These are phyloP conservation scores for Periconia digitata DNA, from an alignment of 2,329 filamentous ascomycete species.

Conservation along the genomic window DNA sequence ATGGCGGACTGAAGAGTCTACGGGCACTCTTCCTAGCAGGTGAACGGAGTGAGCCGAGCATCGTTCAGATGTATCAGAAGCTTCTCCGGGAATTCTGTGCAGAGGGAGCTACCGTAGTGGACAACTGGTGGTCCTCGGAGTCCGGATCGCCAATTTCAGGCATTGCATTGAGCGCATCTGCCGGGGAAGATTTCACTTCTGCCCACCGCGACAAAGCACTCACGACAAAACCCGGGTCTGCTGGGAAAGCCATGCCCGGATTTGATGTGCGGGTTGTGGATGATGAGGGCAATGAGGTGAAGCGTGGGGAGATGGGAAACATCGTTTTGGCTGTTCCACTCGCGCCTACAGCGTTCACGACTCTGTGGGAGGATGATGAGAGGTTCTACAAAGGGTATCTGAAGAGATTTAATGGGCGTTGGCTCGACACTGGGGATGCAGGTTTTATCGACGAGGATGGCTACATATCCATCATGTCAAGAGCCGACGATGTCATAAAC, in stretches of 20 bases:
- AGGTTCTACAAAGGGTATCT: slow-evolving; percentile 85
- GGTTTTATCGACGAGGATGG: slow-evolving; percentile 79
- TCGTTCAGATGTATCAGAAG: slow-evolving; percentile 78
- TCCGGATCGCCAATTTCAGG: slow-evolving; percentile 70
- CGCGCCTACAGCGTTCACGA: slow-evolving; percentile 83
- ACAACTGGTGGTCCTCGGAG: slow-evolving; percentile 77
- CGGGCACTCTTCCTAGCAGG: slow-evolving; percentile 82
- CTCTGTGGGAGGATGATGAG: slow-evolving; percentile 81
- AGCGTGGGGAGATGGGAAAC: slow-evolving; percentile 80
- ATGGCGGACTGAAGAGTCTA: slow-evolving; percentile 71
- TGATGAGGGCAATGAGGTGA: slow-evolving; percentile 72
- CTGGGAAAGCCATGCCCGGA: slow-evolving; percentile 87
- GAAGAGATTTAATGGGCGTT: slow-evolving; percentile 76
- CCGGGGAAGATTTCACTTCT: slow-evolving; percentile 57
- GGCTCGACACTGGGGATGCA: slow-evolving; percentile 90
- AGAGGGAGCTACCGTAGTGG: slow-evolving; percentile 62
- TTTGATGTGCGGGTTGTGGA: slow-evolving; percentile 86
- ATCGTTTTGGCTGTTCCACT: slow-evolving; percentile 83
- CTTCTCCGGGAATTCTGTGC: slow-evolving; percentile 69
- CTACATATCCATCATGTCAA: slow-evolving; percentile 64
- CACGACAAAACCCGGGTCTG: slow-evolving; percentile 77
- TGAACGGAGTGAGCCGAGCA: slow-evolving; percentile 84
- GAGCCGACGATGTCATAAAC: slow-evolving; percentile 86
- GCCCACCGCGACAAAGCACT: slow-evolving; percentile 51
- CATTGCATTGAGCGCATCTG: slow-evolving; percentile 63